Conservation (phyloP, 129 eudicot species). For the Chrysanthemum seticuspe region DNA sequence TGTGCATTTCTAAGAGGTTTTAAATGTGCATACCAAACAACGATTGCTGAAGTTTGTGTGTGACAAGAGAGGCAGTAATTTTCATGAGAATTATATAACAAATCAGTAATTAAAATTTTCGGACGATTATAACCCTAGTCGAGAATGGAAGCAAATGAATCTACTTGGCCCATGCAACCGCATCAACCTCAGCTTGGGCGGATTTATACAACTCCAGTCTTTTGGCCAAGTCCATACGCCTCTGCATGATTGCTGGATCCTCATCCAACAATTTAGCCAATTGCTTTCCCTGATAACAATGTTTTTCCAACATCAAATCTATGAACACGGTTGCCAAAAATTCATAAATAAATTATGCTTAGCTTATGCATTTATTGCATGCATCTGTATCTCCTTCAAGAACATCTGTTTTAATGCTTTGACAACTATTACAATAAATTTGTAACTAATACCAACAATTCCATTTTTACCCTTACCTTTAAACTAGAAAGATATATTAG, state of each 20-base stretch:
- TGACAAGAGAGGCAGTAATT: neutral
- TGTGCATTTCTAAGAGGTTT: constrained; percentile 1
- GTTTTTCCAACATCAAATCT: constrained; percentile 4
- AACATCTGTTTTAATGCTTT: no score
- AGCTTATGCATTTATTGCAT: no score
- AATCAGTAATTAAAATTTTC: neutral
- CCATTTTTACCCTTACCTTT: no score
- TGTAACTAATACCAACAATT: no score
- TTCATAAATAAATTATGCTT: neutral
- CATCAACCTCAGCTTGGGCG: constrained; percentile 91
- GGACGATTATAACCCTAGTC: neutral
- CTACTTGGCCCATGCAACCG: constrained; percentile 92
- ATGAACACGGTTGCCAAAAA: neutral
- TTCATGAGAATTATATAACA: neutral
- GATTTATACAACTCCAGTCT: constrained; percentile 84
- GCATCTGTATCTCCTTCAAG: no score
- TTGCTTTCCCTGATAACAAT: constrained; percentile 54
- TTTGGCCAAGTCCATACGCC: constrained; percentile 76
- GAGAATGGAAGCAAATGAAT: neutral
- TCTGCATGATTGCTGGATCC: constrained; percentile 94
- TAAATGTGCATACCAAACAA: constrained; percentile 11
- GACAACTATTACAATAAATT: no score
- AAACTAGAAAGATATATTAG: neutral
- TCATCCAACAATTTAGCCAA: constrained; percentile 86
- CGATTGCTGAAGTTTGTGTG: neutral